Evolutionary conservation across 768 basidiomycete species (phyloP).

Genomic region (Favolaschia claudopus): DNA sequence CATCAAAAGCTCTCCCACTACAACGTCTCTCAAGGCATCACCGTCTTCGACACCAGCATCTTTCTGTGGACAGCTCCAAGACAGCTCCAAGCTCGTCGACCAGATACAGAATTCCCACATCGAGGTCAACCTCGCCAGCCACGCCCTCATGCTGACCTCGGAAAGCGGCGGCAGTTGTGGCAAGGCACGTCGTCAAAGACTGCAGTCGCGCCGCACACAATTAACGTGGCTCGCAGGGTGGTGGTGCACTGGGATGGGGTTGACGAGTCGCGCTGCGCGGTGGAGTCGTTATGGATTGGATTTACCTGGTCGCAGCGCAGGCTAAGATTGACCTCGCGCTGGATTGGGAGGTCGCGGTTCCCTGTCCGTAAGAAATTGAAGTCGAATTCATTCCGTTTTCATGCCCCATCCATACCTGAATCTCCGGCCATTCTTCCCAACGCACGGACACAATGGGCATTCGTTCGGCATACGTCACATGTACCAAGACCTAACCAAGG

Average conservation of each 20-base stretch:
- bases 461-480: too few relatives aligned
- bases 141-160: conserved; percentile 20
- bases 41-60: conserved; percentile 32
- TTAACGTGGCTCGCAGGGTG: conserved; percentile 27
- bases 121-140: conserved; percentile 28
- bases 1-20: conserved; percentile 27
- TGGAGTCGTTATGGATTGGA: conserved; percentile 39
- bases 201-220: conserved; percentile 8
- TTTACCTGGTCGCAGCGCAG: conserved; percentile 40
- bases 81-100: too few relatives aligned
- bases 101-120: conserved; percentile 32
- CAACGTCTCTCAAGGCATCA: conserved; percentile 33
- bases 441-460: too few relatives aligned
- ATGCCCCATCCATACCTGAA: too few relatives aligned
- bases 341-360: conserved; percentile 43
- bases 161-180: conserved; percentile 11
- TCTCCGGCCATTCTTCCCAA: too few relatives aligned
- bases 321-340: conserved; percentile 39
- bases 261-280: conserved; percentile 25
- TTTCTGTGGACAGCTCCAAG: conserved; percentile 22
- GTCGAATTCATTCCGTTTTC: too few relatives aligned
- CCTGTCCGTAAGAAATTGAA: conserved; percentile 31
- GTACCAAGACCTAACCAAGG: too few relatives aligned
- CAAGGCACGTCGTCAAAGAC: conserved; percentile 5
- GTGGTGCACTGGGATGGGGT: conserved; percentile 37